Base-by-base conservation (phyloP, 2,329 filamentous ascomycete species). In the Blumeria graminis region DNA sequence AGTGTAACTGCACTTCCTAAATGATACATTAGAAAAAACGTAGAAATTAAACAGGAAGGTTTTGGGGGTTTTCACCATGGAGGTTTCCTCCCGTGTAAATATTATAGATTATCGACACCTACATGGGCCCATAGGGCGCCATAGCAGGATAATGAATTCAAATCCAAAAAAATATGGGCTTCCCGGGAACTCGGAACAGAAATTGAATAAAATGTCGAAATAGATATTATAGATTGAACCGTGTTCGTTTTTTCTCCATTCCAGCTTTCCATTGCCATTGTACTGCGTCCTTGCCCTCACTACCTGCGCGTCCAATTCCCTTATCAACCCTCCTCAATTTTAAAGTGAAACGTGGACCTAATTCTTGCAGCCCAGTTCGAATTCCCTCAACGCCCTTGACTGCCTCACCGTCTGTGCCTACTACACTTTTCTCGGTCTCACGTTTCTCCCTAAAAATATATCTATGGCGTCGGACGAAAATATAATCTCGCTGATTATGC, bases 181-280 rank as follows among this genome's bases (percentile, higher is more conserved):
- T n/a, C n/a, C n/a, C n/a, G n/a, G 22, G 22, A 28, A 28, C 22
- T 28, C 22, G 22, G 22, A 28, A 28, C 22, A 28, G 22, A 28
- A 28, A 28, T 28, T 28, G 22, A 28, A 28, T 2, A 28, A 2
- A 28, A 28, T 2, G 22, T 28, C 22, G 45, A 6, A 32, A 22
- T 48, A 48, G 32, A 3, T 38, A 53, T 78, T 75, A 96, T 66
- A 98, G 73, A 70, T 93, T 92, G 72, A 96, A 98, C 67, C 86
- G 82, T 62, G 90, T 96, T 65, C 92, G 76, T 66, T 85, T 75
- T 74, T 95, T 95, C 72, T 98, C 92, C 82, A 92, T 93, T 67
- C 81, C 81, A 10, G 85, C 84, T 71, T 94, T 93, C 92, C 92
- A 98, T 68, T 95, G 80, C 90, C 92, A 96, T 66, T 94, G 66